Base-by-base conservation (phyloP, 2,329 filamentous ascomycete species). In the Verticillium isaacii region DNA sequence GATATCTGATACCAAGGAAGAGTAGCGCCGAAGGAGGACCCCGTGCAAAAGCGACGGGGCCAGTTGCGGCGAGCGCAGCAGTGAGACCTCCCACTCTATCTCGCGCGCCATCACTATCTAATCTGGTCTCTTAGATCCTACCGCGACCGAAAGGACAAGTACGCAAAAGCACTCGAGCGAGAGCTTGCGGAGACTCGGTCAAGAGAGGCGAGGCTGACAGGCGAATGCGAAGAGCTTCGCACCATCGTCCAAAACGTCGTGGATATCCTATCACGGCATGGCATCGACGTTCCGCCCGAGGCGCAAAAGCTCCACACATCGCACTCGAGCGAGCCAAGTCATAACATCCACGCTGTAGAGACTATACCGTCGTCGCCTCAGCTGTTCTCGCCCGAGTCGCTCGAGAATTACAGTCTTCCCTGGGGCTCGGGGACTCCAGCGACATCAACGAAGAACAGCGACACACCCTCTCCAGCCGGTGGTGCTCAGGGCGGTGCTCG, bases 1-100 rank as follows among this genome's bases (percentile, higher is more conserved):
- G 52, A 63, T 32, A 29, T n/a, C 36, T 36, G 32, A 50, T 14
- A 23, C 41, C 5, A 50, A 9, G 7, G n/a, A 11, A 19, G 6
- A 19, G 34, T 50, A 71, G 69, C 61, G 25, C 59, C 65, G 5
- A 71, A 68, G 39, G 68, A 70, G 29, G 69, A 72, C 19, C 65
- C 66, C 1, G 60, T 62, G 1, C 61, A 71, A 25, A 71, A 68
- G 55, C 67, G 71, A 11, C 67, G 69, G 6, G 68, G 62, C 12
- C 71, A 72, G 54, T 59, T 73, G 9, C 66, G 71, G 12, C 67
- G 67, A 15, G 71, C 71, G 34, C 71, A 72, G 59, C 65, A 69
- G 71, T 70, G 58, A 52, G 67, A 57, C 7, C 17, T 12, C 32
- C 3, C 11, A n/a, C 4, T 17, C 9, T 2, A 2, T 2, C 34